Conservation (phyloP, 169 alveolate species). For the Plasmodium reichenowi region DNA sequence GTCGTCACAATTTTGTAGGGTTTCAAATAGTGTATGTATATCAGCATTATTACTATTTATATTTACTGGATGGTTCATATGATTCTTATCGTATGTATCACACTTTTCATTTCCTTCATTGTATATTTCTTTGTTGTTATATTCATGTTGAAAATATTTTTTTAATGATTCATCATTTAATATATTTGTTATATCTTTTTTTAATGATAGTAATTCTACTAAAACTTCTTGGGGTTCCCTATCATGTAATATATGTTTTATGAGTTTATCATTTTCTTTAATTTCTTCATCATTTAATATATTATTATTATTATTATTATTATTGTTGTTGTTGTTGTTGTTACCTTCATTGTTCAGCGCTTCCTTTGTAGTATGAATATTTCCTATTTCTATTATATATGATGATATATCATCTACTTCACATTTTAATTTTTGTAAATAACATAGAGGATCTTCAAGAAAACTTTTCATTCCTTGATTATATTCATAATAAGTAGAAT, state of each 20-base stretch:
- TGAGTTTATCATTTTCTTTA: conserved; percentile 53
- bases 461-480: conserved; percentile 12
- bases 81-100: neutral
- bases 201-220: conserved; percentile 56
- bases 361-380: neutral
- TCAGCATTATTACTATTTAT: conserved; percentile 6
- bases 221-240: conserved; percentile 61
- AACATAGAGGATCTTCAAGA: conserved; percentile 54
- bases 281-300: conserved; percentile 40
- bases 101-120: neutral
- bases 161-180: conserved; percentile 38
- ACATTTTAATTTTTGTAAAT: conserved; percentile 70
- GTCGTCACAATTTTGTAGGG: no score
- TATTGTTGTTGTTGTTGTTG: neutral
- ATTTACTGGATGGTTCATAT: neutral
- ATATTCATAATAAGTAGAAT: conserved; percentile 54
- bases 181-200: conserved; percentile 55
- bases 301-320: neutral
- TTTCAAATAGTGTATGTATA: no score
- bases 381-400: conserved; percentile 56
- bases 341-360: neutral
- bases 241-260: conserved; percentile 66
- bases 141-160: no score
- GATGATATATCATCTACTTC: conserved; percentile 61
- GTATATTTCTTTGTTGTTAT: conserved; percentile 10